Evolutionary conservation across 192 early-diverging fungal species (phyloP).

Genomic region (Allomyces macrogynus): DNA sequence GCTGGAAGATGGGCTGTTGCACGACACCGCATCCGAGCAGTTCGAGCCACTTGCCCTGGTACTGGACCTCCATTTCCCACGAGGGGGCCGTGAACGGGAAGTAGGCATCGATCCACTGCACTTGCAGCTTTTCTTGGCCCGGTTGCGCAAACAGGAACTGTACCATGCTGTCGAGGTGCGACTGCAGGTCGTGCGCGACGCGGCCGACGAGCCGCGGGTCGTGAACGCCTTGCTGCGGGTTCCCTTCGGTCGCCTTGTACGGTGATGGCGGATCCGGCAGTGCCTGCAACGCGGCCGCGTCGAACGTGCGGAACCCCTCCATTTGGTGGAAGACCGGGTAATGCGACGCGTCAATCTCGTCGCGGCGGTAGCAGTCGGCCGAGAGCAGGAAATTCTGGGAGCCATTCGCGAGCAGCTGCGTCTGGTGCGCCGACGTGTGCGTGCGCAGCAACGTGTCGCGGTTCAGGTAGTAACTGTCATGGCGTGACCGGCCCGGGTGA

Average conservation of each 20-base stretch:
- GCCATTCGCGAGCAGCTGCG: conserved; percentile 43
- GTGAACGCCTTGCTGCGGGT: conserved; percentile 60
- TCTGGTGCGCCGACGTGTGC: conserved; percentile 89
- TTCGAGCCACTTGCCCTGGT: conserved; percentile 85
- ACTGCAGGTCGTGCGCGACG: conserved; percentile 49
- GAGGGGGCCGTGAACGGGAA: conserved; percentile 93
- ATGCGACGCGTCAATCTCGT: conserved; percentile 87
- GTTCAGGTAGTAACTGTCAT: conserved; percentile 92
- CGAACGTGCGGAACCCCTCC: conserved; percentile 70
- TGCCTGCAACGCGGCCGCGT: conserved; percentile 4
- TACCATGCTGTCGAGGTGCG: conserved; percentile 67
- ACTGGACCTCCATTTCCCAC: conserved; percentile 92
- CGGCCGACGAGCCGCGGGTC: conserved; percentile 27
- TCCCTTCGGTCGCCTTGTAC: conserved; percentile 11
- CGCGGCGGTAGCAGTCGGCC: conserved; percentile 88
- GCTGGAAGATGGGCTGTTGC: conserved; percentile 58
- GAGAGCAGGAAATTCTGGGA: conserved; percentile 60
- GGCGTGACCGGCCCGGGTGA: conserved; percentile 58
- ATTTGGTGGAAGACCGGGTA: conserved; percentile 98
- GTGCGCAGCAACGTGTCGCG: conserved; percentile 54
- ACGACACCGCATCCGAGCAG: conserved; percentile 85
- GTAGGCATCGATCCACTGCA: conserved; percentile 83
- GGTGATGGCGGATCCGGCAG: background rate
- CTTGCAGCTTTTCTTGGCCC: conserved; percentile 30
- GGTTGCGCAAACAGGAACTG: conserved; percentile 30